Evolutionary conservation across 106 monocot species (phyloP).

Genomic region (Triglochin maritima): DNA sequence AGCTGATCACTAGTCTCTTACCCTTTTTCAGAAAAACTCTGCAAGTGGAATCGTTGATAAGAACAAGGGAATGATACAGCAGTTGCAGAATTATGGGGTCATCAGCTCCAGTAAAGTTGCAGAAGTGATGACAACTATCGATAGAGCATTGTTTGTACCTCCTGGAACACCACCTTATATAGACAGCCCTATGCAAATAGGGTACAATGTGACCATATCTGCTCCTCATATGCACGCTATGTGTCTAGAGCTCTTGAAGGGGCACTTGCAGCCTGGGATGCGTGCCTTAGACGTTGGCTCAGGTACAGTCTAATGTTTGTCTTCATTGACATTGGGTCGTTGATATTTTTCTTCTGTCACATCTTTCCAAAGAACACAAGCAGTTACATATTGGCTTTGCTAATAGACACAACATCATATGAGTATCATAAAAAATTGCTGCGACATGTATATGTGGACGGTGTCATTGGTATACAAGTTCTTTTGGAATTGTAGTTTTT

Average conservation of each 20-base stretch:
- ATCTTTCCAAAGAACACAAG: neutral
- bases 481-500: no score
- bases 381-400: no score
- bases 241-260: constrained; percentile 64
- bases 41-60: neutral
- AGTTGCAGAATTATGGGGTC: neutral
- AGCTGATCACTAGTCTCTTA: neutral
- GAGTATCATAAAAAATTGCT: no score
- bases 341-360: neutral
- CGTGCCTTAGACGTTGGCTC: constrained; percentile 78
- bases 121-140: constrained; percentile 36
- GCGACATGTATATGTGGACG: no score
- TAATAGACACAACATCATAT: no score
- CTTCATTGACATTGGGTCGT: neutral
- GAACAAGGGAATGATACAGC: neutral
- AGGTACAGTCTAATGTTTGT: constrained; percentile 21
- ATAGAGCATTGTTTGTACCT: constrained; percentile 59
- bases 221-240: constrained; percentile 94
- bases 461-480: no score
- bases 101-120: neutral
- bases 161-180: constrained; percentile 35
- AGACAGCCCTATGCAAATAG: constrained; percentile 74
- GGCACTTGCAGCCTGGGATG: constrained; percentile 82
- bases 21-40: neutral
- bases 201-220: constrained; percentile 88